Base-by-base conservation (phyloP, 2,329 filamentous ascomycete genomes). In the Volutella citrinella region DNA sequence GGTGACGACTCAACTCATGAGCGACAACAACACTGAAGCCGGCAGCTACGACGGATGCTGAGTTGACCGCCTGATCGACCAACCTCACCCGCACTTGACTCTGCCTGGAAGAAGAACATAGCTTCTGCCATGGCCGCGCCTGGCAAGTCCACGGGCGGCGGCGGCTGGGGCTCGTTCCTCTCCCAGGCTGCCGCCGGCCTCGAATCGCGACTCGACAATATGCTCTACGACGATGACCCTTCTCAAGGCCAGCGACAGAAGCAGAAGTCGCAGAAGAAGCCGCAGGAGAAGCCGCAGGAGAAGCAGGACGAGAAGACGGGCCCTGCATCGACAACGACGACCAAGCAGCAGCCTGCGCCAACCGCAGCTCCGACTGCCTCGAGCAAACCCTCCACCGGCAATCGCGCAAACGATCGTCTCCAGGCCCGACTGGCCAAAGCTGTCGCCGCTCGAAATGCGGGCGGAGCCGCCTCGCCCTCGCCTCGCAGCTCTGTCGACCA, bases 161-260 rank as follows among this genome's bases (percentile, higher is more conserved):
- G 76, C 78, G n/a, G n/a, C n/a, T 89, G 85, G 85, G 84, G 83
- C 27, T 80, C 80, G 19, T 84, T 95, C 57, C 74, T 96, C 40
- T 86, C 89, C 46, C 87, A 91, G 63, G 90, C 91, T 45, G 88
- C 97, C 41, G 89, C 90, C 34, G 90, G 90, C 41, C 85, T 98
- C 38, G 93, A 98, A 66, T 94, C 90, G 40, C 82, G 87, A 26
- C 76, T 98, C 40, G 93, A 98, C 61, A 90, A 79, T 30, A 95
- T 98, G 38, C 75, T 98, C 41, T 81, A 88, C 34, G 90, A 96
- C 48, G 81, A 87, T 35, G 80, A 83, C 26, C 76, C 54, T 7
- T 43, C 37, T 10, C 50, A 51, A 40, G 30, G 26, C 23, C n/a
- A 35, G 36, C 24, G 19, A 12, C 31, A 30, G 22, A 3, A 28